These are phyloP conservation scores for Colletotrichum noveboracense DNA, from an alignment of 2,329 filamentous ascomycete species.

Conservation along the genomic window DNA sequence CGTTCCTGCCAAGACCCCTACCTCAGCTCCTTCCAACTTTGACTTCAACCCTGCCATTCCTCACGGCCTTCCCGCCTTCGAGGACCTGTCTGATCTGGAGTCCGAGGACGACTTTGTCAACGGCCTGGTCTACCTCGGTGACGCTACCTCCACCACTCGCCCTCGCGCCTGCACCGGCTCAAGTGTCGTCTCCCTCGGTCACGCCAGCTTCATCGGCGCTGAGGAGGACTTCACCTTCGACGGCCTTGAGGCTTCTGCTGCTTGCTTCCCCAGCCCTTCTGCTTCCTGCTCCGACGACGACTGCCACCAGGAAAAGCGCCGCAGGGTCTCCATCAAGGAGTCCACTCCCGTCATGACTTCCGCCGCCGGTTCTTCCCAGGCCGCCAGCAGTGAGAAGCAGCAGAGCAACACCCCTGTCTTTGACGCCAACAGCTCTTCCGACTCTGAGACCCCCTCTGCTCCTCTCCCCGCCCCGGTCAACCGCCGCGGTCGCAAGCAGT, in stretches of 20 bases:
- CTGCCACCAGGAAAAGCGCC: slow-evolving; percentile 60
- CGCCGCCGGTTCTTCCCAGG: slow-evolving; percentile 39
- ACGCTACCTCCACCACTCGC: slow-evolving; percentile 61
- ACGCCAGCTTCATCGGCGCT: slow-evolving; percentile 75
- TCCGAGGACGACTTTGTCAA: slow-evolving; percentile 45
- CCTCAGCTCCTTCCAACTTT: slow-evolving; percentile 48
- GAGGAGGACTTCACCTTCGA: slow-evolving; percentile 80
- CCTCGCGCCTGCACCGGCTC: slow-evolving; percentile 72
- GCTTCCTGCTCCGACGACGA: slow-evolving; percentile 56
- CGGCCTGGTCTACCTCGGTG: slow-evolving; percentile 26
- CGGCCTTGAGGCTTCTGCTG: slow-evolving; percentile 66
- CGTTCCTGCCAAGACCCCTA: slow-evolving; percentile 54
- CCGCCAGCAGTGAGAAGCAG: slow-evolving; percentile 39
- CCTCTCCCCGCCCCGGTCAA: slow-evolving; percentile 68
- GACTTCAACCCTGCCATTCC: slow-evolving; percentile 56
- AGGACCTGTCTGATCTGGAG: slow-evolving; percentile 88
- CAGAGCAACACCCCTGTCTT: slow-evolving; percentile 35
- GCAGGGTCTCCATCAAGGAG: slow-evolving; percentile 55
- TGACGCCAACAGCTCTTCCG: slow-evolving; percentile 42
- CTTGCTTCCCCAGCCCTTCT: slow-evolving; percentile 68
- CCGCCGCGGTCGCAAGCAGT: slow-evolving; percentile 97
- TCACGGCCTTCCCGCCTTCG: slow-evolving; percentile 74
- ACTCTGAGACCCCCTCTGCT: slow-evolving; percentile 50
- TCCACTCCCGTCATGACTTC: slow-evolving; percentile 48
- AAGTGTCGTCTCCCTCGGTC: slow-evolving; percentile 70